Evolutionary conservation across 2,329 filamentous ascomycete species (phyloP), one percentile per base, ranked within the genome.

Genomic region (Hysterium pulicare): DNA sequence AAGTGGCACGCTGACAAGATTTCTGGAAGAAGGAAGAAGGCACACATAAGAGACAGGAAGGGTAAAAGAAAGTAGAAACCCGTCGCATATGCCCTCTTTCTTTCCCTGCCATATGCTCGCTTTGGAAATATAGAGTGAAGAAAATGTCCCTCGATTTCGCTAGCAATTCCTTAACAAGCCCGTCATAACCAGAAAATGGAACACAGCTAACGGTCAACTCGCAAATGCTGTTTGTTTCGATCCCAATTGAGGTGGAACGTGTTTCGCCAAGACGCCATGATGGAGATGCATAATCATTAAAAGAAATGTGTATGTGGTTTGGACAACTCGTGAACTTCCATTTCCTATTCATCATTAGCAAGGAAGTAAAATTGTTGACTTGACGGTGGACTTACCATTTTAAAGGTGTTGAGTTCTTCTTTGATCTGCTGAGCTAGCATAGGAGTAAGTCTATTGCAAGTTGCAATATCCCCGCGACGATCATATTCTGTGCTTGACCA

Each of bases 231-330:
- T 57, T 63, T 56, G 56, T 57, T 57, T 51, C 59, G 56, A 61
- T 51, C 42, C 58, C 54, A 61, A 57, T 47, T 53, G 55, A 55
- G 61, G 49, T 51, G 55, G 51, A 58, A 50, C 57, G 46, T 49
- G 58, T 51, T 64, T 67, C 65, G 62, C 65, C 65, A 64, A 67
- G 62, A 67, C 64, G 64, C 65, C 64, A 35, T 46, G 44, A 63
- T 58, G 57, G 60, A 57, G 54, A 67, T 67, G 63, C 63, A 65
- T 63, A 60, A 62, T 68, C 65, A 59, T 91, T 81, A 98, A 78
- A 98, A 97, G 80, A 98, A 98, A 79, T 98, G 93, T 58, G 93
- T 98, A 77, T 98, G 96, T 62, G 96, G 90, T 75, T 97, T 98
- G 54, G 93, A 97, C 67, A 86, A 88, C 72, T 97, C 93, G 69